Evolutionary conservation across 2,329 filamentous ascomycete genomes (phyloP).

Genomic region (Fusarium sp.): DNA sequence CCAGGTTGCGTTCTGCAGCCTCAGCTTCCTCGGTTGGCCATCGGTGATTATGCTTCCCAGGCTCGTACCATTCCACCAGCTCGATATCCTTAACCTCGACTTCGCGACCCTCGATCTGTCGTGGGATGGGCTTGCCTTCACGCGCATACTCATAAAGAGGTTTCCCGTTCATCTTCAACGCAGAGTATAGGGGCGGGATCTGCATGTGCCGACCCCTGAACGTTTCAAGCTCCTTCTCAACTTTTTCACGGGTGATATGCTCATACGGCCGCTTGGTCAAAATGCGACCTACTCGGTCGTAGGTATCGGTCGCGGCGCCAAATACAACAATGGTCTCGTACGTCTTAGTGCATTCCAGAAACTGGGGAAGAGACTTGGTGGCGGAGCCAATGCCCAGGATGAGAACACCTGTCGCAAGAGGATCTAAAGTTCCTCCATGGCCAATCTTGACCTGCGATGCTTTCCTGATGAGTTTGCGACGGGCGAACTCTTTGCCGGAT

Average conservation of each 20-base stretch:
- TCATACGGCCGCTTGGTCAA: slow-evolving; percentile 78
- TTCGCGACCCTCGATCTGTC: slow-evolving; percentile 81
- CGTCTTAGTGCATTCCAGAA: slow-evolving; percentile 88
- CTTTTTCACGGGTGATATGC: slow-evolving; percentile 80
- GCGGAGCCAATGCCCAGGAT: slow-evolving; percentile 88
- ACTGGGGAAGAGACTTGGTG: slow-evolving; percentile 82
- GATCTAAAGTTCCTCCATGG: slow-evolving; percentile 94
- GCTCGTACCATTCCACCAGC: slow-evolving; percentile 84
- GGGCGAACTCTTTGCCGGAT: slow-evolving; percentile 65
- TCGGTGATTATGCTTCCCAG: slow-evolving; percentile 79
- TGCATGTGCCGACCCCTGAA: slow-evolving; percentile 90
- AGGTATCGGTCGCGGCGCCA: slow-evolving; percentile 90
- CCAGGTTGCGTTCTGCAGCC: slow-evolving; percentile 77
- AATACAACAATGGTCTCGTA: slow-evolving; percentile 93
- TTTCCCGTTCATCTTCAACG: slow-evolving; percentile 92
- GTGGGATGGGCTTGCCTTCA: slow-evolving; percentile 85
- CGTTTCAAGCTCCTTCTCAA: slow-evolving; percentile 77
- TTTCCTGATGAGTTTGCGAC: slow-evolving; percentile 66
- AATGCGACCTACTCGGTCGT: slow-evolving; percentile 87
- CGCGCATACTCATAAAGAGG: slow-evolving; percentile 95
- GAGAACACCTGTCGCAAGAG: slow-evolving; percentile 90
- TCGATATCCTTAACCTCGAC: slow-evolving; percentile 83
- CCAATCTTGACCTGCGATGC: slow-evolving; percentile 87
- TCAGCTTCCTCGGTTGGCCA: slow-evolving; percentile 85
- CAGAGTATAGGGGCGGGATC: slow-evolving; percentile 91